phyloP scores from a whole-genome alignment of 495 filamentous ascomycete species.

The Penicillium riverlandense region DNA sequence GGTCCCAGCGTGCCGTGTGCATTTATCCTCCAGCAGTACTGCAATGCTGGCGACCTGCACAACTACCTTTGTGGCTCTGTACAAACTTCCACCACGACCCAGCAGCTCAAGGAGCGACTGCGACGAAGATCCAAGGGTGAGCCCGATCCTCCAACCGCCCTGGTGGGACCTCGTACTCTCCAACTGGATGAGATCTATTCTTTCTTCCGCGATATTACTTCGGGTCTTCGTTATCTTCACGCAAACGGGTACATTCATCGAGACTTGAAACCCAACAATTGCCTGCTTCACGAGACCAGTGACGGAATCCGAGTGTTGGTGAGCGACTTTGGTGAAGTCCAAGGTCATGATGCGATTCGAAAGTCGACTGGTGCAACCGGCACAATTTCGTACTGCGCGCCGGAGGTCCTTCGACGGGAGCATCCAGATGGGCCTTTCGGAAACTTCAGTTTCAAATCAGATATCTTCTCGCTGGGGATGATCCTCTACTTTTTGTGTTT shows the following conservation, averaged over 20 bases:
- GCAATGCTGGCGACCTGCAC: conserved; percentile 89
- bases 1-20: conserved; percentile 89
- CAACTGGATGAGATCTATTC: conserved; percentile 91
- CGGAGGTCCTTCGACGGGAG: conserved; percentile 76
- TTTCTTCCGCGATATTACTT: conserved; percentile 92
- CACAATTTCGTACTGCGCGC: conserved; percentile 95
- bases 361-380: conserved; percentile 90
- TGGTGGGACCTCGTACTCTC: conserved; percentile 55
- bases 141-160: conserved; percentile 40
- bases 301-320: conserved; percentile 71
- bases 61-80: conserved; percentile 70
- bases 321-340: conserved; percentile 95
- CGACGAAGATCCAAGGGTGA: conserved; percentile 66
- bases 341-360: conserved; percentile 68
- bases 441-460: conserved; percentile 92
- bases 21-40: conserved; percentile 96
- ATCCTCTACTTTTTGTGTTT: conserved; percentile 98
- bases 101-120: conserved; percentile 80
- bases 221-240: conserved; percentile 84
- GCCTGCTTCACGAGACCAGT: conserved; percentile 72
- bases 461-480: conserved; percentile 96
- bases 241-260: conserved; percentile 92
- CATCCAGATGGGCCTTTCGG: conserved; percentile 62
- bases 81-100: conserved; percentile 55
- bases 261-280: conserved; percentile 94